A percentile compares a stretch with the other conserved stretches of the same genome.
Conservation (phyloP, 2,329 filamentous ascomycete genomes). For the Trichoderma cornu-damae region DNA sequence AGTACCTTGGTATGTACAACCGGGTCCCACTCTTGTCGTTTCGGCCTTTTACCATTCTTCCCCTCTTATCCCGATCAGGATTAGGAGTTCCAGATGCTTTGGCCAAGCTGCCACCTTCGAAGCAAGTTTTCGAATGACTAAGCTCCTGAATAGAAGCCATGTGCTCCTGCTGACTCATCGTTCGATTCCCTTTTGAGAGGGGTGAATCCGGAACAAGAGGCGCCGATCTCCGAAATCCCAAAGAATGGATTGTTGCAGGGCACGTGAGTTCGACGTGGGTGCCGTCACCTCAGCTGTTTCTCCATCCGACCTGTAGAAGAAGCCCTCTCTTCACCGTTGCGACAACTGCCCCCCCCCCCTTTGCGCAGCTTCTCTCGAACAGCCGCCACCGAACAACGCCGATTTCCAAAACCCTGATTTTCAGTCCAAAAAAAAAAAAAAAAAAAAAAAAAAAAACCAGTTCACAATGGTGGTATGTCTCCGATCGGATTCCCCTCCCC, state of each 20-base stretch:
- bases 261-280: conserved; percentile 14
- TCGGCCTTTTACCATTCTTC: background rate
- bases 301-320: conserved; percentile 11
- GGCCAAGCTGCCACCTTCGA: background rate
- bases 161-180: conserved; percentile 7
- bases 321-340: conserved; percentile 18
- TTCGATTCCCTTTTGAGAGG: no score
- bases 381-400: background rate
- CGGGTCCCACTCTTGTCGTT: conserved; percentile 15
- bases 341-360: no score
- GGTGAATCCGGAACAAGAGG: background rate
- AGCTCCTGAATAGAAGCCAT: background rate
- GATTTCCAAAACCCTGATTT: background rate
- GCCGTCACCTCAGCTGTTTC: conserved; percentile 17
- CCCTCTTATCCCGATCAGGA: conserved; percentile 11
- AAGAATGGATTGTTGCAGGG: background rate
- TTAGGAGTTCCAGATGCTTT: background rate
- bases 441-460: conserved; percentile 16
- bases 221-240: conserved; percentile 10
- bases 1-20: no score
- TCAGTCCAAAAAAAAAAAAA: background rate
- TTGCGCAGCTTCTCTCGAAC: conserved; percentile 3
- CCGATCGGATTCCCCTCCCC: background rate
- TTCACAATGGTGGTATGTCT: conserved; percentile 34
- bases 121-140: conserved; percentile 6